Conservation (phyloP, 495 filamentous ascomycete genomes). For the Xylaria scruposa region DNA sequence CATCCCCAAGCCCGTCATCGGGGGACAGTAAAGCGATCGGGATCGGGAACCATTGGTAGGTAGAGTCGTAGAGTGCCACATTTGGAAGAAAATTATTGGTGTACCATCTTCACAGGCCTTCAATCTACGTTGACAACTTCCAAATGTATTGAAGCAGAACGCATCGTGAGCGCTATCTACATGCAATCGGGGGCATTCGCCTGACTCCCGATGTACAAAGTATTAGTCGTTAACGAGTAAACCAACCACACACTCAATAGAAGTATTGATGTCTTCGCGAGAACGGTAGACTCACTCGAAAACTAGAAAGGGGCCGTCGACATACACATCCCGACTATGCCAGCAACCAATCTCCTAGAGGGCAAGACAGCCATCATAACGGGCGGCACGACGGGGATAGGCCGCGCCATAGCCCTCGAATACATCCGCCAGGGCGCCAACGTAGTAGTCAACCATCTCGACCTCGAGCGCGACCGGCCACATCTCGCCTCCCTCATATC, state of each 20-base stretch:
- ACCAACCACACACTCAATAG: no score
- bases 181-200: background rate
- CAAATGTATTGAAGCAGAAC: no score
- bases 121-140: no score
- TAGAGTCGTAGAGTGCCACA: background rate
- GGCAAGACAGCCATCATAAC: conserved; percentile 79
- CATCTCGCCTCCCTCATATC: conserved; percentile 61
- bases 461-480: conserved; percentile 56
- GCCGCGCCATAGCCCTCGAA: conserved; percentile 74
- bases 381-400: conserved; percentile 78
- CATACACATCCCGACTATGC: conserved; percentile 36
- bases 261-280: no score
- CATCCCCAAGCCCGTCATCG: background rate
- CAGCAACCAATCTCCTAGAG: conserved; percentile 60
- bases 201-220: background rate
- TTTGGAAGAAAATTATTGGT: background rate
- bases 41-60: background rate
- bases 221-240: no score
- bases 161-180: background rate
- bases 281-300: no score
- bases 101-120: background rate
- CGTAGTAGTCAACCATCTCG: conserved; percentile 75
- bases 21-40: no score
- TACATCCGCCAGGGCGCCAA: conserved; percentile 73
- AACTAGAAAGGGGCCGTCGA: no score